Base-by-base conservation (phyloP, 1,284 basidiomycete genomes). In the Cutaneotrichosporon sp. region DNA sequence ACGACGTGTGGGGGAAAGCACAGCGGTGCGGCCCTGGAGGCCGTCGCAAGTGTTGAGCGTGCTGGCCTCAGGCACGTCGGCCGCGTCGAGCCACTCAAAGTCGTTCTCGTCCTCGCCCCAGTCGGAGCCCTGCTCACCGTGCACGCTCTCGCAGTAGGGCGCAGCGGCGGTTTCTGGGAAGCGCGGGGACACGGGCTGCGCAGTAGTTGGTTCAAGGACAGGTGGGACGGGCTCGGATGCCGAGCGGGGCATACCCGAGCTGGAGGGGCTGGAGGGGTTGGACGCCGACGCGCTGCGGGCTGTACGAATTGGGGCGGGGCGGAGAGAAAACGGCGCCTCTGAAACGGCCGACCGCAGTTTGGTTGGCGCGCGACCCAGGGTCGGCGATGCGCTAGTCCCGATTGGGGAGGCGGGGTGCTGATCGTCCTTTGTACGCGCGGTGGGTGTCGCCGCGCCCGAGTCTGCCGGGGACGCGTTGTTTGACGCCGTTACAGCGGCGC, bases 61-160 rank as follows among this genome's bases (percentile, higher is more conserved):
- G 33, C 34, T 33, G 9, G 43, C 43, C 9, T 35, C 62, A 1
- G 61, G 63, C 21, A 55, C 58, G 10, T 55, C 61, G 14, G 64
- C 51, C 26, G 56, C 63, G 54, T 74, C 72, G 21, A 72, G 44
- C 72, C 72, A 74, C 56, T 72, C 72, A 35, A 68, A 70, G 7
- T 60, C 61, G 21, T 57, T 61, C 50, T 74, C 70, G 52, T 72
- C 72, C 12, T 74, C 70, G 10, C 70, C 72, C 72, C 72, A 74
- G 47, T 74, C 72, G 15, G 61, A 61, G 4, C 72, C 72, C 54
- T 71, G 69, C 51, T 74, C 72, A 21, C 72, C 72, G 47, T 72
- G 64, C 5, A 74, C 51, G 44, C 64, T 67, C 18, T 62, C 66
- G 52, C 54, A 58, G 48, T 68, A 65, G 8, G 54, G 45, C 9